Evolutionary conservation across 139 green algal species (phyloP).

Genomic region (Chlorella sp.): DNA sequence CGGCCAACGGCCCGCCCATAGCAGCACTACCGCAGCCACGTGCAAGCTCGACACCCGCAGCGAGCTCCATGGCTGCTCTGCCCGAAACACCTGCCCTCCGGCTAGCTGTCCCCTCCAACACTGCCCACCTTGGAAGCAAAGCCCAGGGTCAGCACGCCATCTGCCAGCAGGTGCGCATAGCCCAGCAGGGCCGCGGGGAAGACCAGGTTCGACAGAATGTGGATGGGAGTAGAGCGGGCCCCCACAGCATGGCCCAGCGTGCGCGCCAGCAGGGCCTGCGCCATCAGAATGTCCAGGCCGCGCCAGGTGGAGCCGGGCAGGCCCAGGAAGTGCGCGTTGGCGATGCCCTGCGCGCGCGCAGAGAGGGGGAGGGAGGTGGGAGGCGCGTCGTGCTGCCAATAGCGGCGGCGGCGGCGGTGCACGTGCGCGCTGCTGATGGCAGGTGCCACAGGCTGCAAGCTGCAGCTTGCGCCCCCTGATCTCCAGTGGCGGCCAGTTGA

Average conservation of each 20-base stretch:
- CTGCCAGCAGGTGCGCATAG: conserved; percentile 19
- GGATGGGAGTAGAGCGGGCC: background rate
- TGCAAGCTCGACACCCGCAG: too few relatives aligned
- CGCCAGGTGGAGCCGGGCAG: conserved; percentile 35
- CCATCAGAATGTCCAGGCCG: conserved; percentile 42
- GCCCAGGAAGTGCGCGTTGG: conserved; percentile 14
- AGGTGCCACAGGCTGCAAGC: too few relatives aligned
- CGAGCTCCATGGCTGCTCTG: too few relatives aligned
- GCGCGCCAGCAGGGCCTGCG: conserved; percentile 37
- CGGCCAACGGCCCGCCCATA: too few relatives aligned
- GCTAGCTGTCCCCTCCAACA: background rate
- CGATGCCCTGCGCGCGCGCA: conserved; percentile 17
- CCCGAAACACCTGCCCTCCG: too few relatives aligned
- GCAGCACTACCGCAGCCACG: too few relatives aligned
- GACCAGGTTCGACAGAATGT: conserved; percentile 3
- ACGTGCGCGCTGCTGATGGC: background rate
- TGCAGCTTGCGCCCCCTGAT: too few relatives aligned
- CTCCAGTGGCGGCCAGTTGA: too few relatives aligned
- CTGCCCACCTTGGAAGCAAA: conserved; percentile 9
- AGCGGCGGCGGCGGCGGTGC: background rate
- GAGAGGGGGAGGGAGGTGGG: background rate
- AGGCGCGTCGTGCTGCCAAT: too few relatives aligned
- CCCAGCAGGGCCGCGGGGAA: conserved; percentile 5
- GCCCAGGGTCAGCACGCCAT: conserved; percentile 30
- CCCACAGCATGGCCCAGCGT: conserved; percentile 43